Base-by-base conservation (phyloP, 2,329 filamentous ascomycete genomes). In the Exserohilum rostratum region DNA sequence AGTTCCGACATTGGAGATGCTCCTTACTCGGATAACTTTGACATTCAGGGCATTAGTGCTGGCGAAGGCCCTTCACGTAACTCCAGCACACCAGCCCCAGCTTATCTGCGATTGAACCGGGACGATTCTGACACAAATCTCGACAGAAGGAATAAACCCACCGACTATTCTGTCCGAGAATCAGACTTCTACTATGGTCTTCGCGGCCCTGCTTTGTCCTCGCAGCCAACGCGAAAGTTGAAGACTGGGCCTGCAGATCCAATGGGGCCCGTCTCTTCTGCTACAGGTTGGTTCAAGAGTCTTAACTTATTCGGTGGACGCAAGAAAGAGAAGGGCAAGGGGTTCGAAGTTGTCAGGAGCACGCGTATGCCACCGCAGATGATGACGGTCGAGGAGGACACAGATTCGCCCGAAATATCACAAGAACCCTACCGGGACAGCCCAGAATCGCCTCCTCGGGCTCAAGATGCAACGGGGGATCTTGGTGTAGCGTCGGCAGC, bases 151-250 rank as follows among this genome's bases (percentile, higher is more conserved):
- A 87, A 85, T 18, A 83, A 86, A n/a, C 50, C 49, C 40, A 88
- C 90, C 1, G 93, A 99, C 70, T 98, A 98, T 70, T 89, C 93
- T 2, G 95, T 93, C 0, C 88, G 95, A 51, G 95, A 99, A 75
- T 91, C 96, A 0, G 95, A 99, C 73, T 96, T 96, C 68, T 98
- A 98, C 76, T 98, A 99, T 68, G 90, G 92, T 9, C 90, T 96
- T 15, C 87, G 95, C 30, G 95, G 95, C 0, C 91, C 92, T 17
- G 91, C 93, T 1, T 79, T 98, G 11, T 90, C 91, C 1, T 90
- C 91, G 56, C 87, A 87, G 3, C 89, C 90, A 0, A 91, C 90
- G 17, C 85, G 95, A 45, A 93, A 90, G 71, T 81, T 97, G 46
- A 93, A 95, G 67, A 99, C 95, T 4, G 95, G 95, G 0, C 95